Evolutionary conservation across 116 monocot genomes (phyloP).

Genomic region (Phalaenopsis hybrid): DNA sequence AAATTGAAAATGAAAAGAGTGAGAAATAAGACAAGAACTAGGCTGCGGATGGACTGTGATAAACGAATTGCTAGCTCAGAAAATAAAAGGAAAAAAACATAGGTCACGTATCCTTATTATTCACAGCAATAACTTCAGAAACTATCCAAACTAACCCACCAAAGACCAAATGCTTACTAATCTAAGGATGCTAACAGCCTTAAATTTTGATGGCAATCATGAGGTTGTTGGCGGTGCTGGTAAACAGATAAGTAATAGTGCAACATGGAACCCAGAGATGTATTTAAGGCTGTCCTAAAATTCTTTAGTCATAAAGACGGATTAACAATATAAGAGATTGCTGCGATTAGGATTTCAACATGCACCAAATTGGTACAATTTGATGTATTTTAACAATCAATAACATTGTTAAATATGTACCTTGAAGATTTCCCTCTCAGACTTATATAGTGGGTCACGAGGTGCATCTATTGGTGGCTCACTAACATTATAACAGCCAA

Average conservation of each 20-base stretch:
- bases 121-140: background rate
- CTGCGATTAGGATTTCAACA: background rate
- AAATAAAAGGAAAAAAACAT: too few species aligned
- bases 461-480: slow-evolving; percentile 91
- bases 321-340: background rate
- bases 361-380: too few species aligned
- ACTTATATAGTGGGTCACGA: slow-evolving; percentile 79
- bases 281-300: too few species aligned
- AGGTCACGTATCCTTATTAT: background rate
- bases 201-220: background rate
- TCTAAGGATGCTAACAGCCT: background rate
- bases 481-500: slow-evolving; percentile 69
- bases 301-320: background rate
- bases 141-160: background rate
- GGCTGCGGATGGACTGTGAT: background rate
- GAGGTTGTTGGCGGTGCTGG: too few species aligned
- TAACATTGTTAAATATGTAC: slow-evolving; percentile 26
- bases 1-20: too few species aligned
- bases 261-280: too few species aligned
- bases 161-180: background rate
- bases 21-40: too few species aligned
- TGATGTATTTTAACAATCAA: background rate
- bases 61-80: background rate
- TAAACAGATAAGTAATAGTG: too few species aligned
- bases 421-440: slow-evolving; percentile 72